phyloP scores from a whole-genome alignment of 345 rosid genomes.

The Brassica carinata region DNA sequence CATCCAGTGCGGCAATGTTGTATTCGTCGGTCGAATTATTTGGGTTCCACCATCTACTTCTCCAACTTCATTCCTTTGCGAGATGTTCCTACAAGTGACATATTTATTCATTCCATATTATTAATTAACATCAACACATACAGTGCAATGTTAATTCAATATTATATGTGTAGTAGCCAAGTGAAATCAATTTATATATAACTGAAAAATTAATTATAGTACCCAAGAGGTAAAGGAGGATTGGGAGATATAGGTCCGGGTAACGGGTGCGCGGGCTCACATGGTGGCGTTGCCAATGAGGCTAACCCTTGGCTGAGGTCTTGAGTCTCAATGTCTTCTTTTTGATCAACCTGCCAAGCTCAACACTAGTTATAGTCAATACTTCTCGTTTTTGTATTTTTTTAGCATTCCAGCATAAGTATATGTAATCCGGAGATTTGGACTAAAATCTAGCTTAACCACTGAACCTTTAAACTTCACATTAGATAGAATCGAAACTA shows the following conservation, averaged over 20 bases:
- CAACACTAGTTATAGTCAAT: slow-evolving; percentile 43
- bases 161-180: background rate
- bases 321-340: slow-evolving; percentile 42
- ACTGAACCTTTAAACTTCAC: background rate
- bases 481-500: background rate
- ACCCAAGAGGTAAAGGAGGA: slow-evolving; percentile 57
- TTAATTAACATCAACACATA: background rate
- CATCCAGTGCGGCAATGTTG: slow-evolving; percentile 42
- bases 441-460: background rate
- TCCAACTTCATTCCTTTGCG: slow-evolving; percentile 5
- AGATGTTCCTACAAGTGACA: slow-evolving; percentile 16
- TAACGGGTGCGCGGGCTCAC: slow-evolving; percentile 26
- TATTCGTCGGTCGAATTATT: background rate
- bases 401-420: background rate
- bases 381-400: background rate
- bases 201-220: background rate
- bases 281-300: slow-evolving; percentile 29
- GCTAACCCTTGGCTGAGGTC: slow-evolving; percentile 33
- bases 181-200: background rate
- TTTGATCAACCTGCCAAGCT: slow-evolving; percentile 34
- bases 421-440: background rate
- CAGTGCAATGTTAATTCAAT: background rate
- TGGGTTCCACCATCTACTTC: slow-evolving; percentile 10
- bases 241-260: slow-evolving; percentile 30
- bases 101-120: background rate